Evolutionary conservation across 2,329 filamentous ascomycete species (phyloP).

Genomic region (Seiridium cupressi): DNA sequence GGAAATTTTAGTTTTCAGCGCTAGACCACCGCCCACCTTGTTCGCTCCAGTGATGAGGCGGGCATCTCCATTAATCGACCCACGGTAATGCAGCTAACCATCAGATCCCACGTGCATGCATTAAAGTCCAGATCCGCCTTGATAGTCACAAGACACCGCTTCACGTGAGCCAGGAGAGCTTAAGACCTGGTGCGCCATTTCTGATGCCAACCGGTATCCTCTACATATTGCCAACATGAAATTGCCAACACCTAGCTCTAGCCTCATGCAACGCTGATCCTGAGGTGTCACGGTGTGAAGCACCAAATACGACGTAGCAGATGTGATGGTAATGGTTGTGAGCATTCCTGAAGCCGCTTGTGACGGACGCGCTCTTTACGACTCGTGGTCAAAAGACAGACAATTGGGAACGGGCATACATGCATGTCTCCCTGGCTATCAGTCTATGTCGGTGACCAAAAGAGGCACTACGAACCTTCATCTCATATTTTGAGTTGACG

Average conservation of each 20-base stretch:
- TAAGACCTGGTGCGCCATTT: not conserved
- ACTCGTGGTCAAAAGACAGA: too few species aligned
- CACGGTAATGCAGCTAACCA: not conserved
- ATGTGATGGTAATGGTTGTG: too few species aligned
- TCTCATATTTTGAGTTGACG: too few species aligned
- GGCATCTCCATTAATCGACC: not conserved
- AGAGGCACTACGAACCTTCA: too few species aligned
- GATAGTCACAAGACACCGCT: not conserved
- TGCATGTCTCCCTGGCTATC: too few species aligned
- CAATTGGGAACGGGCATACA: too few species aligned
- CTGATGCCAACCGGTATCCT: not conserved
- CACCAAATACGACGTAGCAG: too few species aligned
- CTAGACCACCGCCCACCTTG: not conserved
- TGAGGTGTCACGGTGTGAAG: too few species aligned
- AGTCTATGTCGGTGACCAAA: too few species aligned
- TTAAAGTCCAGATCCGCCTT: not conserved
- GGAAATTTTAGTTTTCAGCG: not conserved
- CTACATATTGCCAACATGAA: not conserved
- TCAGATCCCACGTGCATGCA: not conserved
- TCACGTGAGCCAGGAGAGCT: not conserved
- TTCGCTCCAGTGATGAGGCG: not conserved
- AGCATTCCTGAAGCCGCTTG: too few species aligned
- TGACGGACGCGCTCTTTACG: too few species aligned
- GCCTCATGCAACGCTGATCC: too few species aligned
- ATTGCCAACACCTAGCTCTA: not conserved